Evolutionary conservation across 106 monocot genomes (phyloP).

Genomic region (Acorus calamus): DNA sequence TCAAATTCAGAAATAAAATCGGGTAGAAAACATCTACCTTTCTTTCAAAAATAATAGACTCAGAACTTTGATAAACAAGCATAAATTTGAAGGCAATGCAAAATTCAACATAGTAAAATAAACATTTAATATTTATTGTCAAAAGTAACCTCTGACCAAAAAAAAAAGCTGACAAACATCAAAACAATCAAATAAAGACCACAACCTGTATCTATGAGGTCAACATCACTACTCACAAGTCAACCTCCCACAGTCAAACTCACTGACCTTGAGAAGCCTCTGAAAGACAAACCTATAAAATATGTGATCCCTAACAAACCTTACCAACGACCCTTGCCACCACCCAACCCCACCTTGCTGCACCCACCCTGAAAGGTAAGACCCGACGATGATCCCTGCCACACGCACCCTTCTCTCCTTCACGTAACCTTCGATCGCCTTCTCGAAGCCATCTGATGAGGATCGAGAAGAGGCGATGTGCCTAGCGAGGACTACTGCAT

Average conservation of each 20-base stretch:
- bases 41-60: too few species aligned
- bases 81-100: too few species aligned
- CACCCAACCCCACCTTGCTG: conserved; percentile 31
- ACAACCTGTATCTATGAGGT: too few species aligned
- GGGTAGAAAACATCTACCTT: too few species aligned
- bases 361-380: conserved; percentile 25
- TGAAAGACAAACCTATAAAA: conserved; percentile 30
- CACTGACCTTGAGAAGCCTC: conserved; percentile 1
- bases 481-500: conserved; percentile 38
- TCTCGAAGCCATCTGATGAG: background rate
- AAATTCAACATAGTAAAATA: too few species aligned
- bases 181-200: too few species aligned
- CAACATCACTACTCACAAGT: too few species aligned
- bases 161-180: too few species aligned
- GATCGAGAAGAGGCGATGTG: conserved; percentile 1
- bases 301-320: conserved; percentile 25
- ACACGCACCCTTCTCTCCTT: conserved; percentile 30
- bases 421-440: conserved; percentile 12
- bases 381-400: conserved; percentile 20
- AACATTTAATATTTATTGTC: too few species aligned
- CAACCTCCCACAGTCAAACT: conserved; percentile 27
- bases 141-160: too few species aligned
- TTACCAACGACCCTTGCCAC: conserved; percentile 5
- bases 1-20: too few species aligned
- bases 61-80: too few species aligned